A percentile compares a stretch with the other conserved stretches of the same genome.
These are phyloP conservation scores for Cichorium intybus DNA, from an alignment of 140 eudicot species.

Conservation along the genomic window DNA sequence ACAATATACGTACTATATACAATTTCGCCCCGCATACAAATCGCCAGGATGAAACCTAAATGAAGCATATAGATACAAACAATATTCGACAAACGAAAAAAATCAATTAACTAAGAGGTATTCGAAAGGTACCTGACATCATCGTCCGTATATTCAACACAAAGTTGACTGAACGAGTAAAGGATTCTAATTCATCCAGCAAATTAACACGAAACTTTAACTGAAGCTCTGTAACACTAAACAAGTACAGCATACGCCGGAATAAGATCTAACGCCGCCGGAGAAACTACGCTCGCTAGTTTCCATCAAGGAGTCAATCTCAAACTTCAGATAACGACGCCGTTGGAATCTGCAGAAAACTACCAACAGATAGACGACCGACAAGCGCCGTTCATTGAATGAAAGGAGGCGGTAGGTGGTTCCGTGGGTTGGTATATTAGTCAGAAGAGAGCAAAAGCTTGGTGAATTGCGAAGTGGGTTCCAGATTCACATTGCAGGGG, in stretches of 20 bases:
- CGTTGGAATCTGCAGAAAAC: conserved; percentile 2
- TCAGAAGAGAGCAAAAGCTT: neutral
- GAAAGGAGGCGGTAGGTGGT: conserved; percentile 4
- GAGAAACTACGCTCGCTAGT: neutral
- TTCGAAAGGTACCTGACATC: conserved; percentile 22
- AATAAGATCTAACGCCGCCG: neutral
- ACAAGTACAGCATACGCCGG: neutral
- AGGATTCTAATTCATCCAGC: neutral
- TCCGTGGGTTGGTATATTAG: neutral
- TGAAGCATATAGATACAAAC: neutral
- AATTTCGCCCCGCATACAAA: neutral
- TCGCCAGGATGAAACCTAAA: conserved; percentile 20
- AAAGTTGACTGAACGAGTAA: conserved; percentile 4
- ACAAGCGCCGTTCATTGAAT: neutral
- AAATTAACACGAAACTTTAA: neutral
- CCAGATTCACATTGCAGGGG: neutral
- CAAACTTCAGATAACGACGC: neutral
- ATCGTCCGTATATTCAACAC: conserved; percentile 16
- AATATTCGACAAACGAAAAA: neutral
- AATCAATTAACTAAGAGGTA: neutral
- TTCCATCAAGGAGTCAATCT: neutral
- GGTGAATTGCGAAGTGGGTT: neutral
- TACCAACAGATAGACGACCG: neutral
- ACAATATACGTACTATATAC: neutral
- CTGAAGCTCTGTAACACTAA: neutral